A percentile compares a stretch with the other conserved stretches of the same genome.
These are phyloP conservation scores for Cytospora chrysosperma DNA, from an alignment of 2,329 filamentous ascomycete species.

Conservation along the genomic window DNA sequence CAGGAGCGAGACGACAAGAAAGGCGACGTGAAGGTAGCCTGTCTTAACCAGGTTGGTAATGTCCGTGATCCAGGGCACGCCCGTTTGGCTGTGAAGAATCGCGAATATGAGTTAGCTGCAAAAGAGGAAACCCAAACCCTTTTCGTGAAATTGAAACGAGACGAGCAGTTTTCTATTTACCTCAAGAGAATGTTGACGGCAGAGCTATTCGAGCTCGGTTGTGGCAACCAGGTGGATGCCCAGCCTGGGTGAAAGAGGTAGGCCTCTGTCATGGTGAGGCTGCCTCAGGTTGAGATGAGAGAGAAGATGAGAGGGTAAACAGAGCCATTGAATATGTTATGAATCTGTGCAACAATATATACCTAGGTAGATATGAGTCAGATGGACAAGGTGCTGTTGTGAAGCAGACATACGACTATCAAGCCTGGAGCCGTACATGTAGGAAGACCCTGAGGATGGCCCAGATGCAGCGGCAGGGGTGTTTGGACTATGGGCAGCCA, in stretches of 20 bases:
- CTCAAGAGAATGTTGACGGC: neutral
- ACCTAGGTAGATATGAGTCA: neutral
- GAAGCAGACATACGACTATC: neutral
- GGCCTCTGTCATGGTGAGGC: slow-evolving; percentile 9
- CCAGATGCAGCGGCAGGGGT: neutral
- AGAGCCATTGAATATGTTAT: neutral
- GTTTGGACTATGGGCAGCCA: neutral
- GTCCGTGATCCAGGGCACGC: slow-evolving; percentile 17
- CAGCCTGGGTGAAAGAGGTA: slow-evolving; percentile 2
- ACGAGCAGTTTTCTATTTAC: neutral
- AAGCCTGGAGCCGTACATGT: neutral
- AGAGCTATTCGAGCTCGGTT: neutral
- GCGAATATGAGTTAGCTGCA: neutral
- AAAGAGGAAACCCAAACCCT: neutral
- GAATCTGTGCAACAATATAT: slow-evolving; percentile 2
- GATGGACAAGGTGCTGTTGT: slow-evolving; percentile 1
- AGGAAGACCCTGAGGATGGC: too few species aligned
- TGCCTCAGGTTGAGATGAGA: neutral
- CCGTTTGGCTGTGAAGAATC: slow-evolving; percentile 7
- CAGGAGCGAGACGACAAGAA: slow-evolving; percentile 15
- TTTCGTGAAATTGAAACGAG: neutral
- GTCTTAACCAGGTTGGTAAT: slow-evolving; percentile 1
- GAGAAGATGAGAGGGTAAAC: neutral
- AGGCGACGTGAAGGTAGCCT: slow-evolving; percentile 13
- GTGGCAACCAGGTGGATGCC: slow-evolving; percentile 4